phyloP scores from a whole-genome alignment of 2,329 filamentous ascomycete genomes.

The Trichophyton mentagrophytes region DNA sequence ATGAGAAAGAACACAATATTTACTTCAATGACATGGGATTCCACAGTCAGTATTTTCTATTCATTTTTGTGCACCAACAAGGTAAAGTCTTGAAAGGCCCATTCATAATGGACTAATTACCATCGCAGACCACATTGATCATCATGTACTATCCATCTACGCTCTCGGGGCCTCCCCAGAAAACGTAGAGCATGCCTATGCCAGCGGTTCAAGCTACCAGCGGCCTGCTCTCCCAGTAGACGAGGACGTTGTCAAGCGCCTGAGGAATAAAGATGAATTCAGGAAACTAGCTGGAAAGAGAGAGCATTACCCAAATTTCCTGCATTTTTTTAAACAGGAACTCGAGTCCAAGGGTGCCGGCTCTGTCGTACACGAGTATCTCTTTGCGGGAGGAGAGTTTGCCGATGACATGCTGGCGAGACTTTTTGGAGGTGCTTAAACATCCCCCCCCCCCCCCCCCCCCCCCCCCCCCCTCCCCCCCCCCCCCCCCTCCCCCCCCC shows the following conservation, averaged over 20 bases:
- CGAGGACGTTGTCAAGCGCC: constrained; percentile 39
- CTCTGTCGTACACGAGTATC: constrained; percentile 49
- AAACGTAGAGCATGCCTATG: constrained; percentile 51
- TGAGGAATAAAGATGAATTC: constrained; percentile 47
- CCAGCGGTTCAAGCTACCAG: constrained; percentile 56
- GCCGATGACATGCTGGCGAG: constrained; percentile 58
- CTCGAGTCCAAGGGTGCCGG: constrained; percentile 54
- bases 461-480: too few relatives aligned
- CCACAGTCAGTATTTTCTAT: constrained; percentile 41
- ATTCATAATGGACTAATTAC: too few relatives aligned
- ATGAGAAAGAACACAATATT: constrained; percentile 60
- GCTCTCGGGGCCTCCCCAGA: constrained; percentile 54
- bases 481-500: too few relatives aligned
- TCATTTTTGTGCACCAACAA: not conserved
- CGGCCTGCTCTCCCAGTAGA: constrained; percentile 39
- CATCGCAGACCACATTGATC: constrained; percentile 55
- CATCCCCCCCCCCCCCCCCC: too few relatives aligned
- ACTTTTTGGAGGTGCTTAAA: constrained; percentile 47
- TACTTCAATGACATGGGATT: constrained; percentile 66
- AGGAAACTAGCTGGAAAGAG: constrained; percentile 50
- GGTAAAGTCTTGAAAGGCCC: constrained; percentile 5
- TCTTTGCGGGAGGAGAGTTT: constrained; percentile 54
- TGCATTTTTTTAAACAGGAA: constrained; percentile 62
- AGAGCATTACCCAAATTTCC: constrained; percentile 57
- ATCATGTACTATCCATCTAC: constrained; percentile 64